A percentile compares a stretch with the other conserved stretches of the same genome.
phyloP scores from a whole-genome alignment of 768 basidiomycete genomes.

The Boletus rubescentipes region DNA sequence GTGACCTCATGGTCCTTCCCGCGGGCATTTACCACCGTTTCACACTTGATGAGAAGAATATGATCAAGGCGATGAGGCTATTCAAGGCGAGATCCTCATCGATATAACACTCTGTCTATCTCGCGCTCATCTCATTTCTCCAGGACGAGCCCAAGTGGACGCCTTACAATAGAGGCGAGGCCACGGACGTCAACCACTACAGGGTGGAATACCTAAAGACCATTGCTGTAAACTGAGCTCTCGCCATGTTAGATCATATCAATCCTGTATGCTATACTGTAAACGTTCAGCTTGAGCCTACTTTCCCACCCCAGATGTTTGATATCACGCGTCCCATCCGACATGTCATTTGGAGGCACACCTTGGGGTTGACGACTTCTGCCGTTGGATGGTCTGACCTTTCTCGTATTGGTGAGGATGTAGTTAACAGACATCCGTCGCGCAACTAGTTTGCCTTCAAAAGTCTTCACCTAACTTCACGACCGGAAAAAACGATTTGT shows the following conservation, averaged over 20 bases:
- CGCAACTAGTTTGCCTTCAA: too few relatives aligned
- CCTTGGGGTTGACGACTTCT: too few relatives aligned
- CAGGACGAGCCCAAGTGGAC: constrained; percentile 94
- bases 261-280: neutral
- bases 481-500: too few relatives aligned
- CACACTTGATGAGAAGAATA: constrained; percentile 76
- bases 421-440: too few relatives aligned
- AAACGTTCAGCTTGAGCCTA: neutral
- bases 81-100: constrained; percentile 61
- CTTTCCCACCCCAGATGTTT: neutral
- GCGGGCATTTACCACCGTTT: constrained; percentile 95
- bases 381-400: too few relatives aligned
- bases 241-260: neutral
- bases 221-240: constrained; percentile 37
- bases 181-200: constrained; percentile 64
- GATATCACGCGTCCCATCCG: neutral
- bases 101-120: neutral
- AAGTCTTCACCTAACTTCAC: too few relatives aligned
- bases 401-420: too few relatives aligned
- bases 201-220: constrained; percentile 59
- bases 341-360: too few relatives aligned
- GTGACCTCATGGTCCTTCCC: constrained; percentile 86
- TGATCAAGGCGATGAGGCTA: constrained; percentile 74
- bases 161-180: constrained; percentile 62
- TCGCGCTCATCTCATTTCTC: neutral